Evolutionary conservation across 2,329 filamentous ascomycete species (phyloP).

Genomic region (Epichloe typhina): DNA sequence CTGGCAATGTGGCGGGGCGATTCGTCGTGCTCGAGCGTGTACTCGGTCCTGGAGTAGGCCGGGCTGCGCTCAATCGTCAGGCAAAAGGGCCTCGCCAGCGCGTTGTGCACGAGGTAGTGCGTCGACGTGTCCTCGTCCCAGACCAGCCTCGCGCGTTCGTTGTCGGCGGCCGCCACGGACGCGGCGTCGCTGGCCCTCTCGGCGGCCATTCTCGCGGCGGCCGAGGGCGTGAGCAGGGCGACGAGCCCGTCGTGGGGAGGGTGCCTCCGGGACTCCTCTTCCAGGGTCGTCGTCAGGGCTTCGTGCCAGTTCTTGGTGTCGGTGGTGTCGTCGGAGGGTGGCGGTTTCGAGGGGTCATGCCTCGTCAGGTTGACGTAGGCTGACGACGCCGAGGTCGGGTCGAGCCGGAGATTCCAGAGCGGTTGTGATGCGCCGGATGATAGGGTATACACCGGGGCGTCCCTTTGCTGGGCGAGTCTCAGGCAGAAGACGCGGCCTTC

Average conservation of each 20-base stretch:
- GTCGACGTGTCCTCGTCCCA: conserved; percentile 50
- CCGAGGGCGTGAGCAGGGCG: conserved; percentile 53
- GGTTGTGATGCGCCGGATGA: conserved; percentile 44
- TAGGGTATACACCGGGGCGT: conserved; percentile 54
- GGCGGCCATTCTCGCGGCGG: conserved; percentile 49
- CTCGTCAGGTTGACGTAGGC: conserved; percentile 46
- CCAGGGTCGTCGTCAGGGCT: conserved; percentile 43
- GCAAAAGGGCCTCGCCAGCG: conserved; percentile 49
- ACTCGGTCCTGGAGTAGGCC: conserved; percentile 48
- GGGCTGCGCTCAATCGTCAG: conserved; percentile 44
- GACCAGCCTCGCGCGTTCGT: conserved; percentile 57
- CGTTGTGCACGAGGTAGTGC: conserved; percentile 51
- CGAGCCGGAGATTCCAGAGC: conserved; percentile 53
- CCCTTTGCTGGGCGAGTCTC: conserved; percentile 39
- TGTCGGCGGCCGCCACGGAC: conserved; percentile 49
- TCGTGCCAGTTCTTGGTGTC: conserved; percentile 42
- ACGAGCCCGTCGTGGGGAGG: conserved; percentile 50
- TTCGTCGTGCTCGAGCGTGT: conserved; percentile 52
- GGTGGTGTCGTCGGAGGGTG: no score
- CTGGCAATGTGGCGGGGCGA: conserved; percentile 46
- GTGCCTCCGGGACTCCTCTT: conserved; percentile 38
- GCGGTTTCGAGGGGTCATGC: conserved; percentile 42
- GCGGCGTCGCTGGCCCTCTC: conserved; percentile 46
- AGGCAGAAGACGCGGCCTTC: conserved; percentile 49
- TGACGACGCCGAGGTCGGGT: conserved; percentile 46